phyloP scores from a whole-genome alignment of 2,329 filamentous ascomycete species.

The Fusarium globosum region DNA sequence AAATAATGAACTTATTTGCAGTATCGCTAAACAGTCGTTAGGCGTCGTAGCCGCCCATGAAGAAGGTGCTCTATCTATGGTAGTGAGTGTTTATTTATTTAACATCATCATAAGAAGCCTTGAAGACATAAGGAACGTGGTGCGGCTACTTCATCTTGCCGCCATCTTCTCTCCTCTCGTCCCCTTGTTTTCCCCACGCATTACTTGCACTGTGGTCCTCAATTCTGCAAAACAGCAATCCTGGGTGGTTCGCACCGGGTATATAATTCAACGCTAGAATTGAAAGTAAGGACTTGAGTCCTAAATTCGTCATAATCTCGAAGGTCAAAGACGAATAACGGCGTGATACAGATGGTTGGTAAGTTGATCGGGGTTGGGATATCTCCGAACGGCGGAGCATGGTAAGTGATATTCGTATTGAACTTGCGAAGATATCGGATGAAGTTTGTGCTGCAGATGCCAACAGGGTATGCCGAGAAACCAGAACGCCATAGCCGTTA shows the following conservation, averaged over 20 bases:
- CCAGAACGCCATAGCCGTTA: constrained; percentile 52
- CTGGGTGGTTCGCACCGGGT: constrained; percentile 41
- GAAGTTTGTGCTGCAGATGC: constrained; percentile 22
- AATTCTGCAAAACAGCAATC: constrained; percentile 31
- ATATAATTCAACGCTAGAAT: constrained; percentile 44
- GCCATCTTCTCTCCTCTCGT: not conserved
- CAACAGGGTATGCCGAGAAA: constrained; percentile 36
- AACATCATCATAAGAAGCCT: constrained; percentile 35
- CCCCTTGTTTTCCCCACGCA: constrained; percentile 1
- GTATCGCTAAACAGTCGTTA: constrained; percentile 36
- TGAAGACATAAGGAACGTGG: constrained; percentile 30
- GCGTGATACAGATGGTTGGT: constrained; percentile 2
- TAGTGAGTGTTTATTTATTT: constrained; percentile 30
- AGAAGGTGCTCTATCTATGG: constrained; percentile 38
- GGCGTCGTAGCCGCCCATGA: constrained; percentile 23
- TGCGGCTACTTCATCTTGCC: constrained; percentile 9
- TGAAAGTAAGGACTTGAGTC: constrained; percentile 32
- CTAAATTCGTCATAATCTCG: constrained; percentile 25
- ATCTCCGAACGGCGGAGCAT: constrained; percentile 5
- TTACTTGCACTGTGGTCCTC: constrained; percentile 31
- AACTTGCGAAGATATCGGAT: constrained; percentile 23
- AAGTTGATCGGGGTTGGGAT: not conserved
- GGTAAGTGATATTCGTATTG: constrained; percentile 11
- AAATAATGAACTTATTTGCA: constrained; percentile 17
- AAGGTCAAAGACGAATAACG: constrained; percentile 15